Conservation (phyloP, 257 asterid species). For the Capsicum pubescens region DNA sequence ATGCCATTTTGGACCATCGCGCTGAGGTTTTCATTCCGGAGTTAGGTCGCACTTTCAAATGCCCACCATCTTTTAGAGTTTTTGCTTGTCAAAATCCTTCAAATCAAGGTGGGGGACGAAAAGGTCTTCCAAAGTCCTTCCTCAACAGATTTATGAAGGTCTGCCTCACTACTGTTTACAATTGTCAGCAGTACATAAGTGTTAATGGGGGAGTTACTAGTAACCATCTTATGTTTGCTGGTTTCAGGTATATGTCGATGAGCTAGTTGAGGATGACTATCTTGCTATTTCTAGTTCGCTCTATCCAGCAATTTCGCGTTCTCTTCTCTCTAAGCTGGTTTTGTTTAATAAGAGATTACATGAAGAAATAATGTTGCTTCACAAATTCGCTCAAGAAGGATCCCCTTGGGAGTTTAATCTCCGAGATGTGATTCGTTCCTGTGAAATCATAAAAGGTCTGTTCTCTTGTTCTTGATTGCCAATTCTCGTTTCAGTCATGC, state of each 20-base stretch:
- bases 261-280: slow-evolving; percentile 85
- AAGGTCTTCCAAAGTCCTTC: slow-evolving; percentile 96
- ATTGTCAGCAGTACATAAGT: neutral
- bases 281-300: slow-evolving; percentile 72
- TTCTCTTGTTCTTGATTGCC: slow-evolving; percentile 12
- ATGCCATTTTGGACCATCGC: slow-evolving; percentile 95
- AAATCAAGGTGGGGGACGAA: slow-evolving; percentile 96
- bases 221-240: slow-evolving; percentile 3
- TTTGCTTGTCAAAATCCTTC: slow-evolving; percentile 99
- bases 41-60: slow-evolving; percentile 77
- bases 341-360: slow-evolving; percentile 72
- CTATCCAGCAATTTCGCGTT: slow-evolving; percentile 65
- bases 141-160: slow-evolving; percentile 98
- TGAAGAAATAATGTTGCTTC: slow-evolving; percentile 74
- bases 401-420: slow-evolving; percentile 99
- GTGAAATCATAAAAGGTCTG: slow-evolving; percentile 81
- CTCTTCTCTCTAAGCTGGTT: slow-evolving; percentile 64
- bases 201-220: neutral
- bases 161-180: slow-evolving; percentile 22
- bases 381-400: slow-evolving; percentile 86
- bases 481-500: neutral
- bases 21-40: slow-evolving; percentile 99
- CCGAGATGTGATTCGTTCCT: slow-evolving; percentile 93
- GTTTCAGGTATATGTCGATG: slow-evolving; percentile 89
- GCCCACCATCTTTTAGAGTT: slow-evolving; percentile 86